Evolutionary conservation across 441 rosid species (phyloP).

Genomic region (Mallotus japonicus): DNA sequence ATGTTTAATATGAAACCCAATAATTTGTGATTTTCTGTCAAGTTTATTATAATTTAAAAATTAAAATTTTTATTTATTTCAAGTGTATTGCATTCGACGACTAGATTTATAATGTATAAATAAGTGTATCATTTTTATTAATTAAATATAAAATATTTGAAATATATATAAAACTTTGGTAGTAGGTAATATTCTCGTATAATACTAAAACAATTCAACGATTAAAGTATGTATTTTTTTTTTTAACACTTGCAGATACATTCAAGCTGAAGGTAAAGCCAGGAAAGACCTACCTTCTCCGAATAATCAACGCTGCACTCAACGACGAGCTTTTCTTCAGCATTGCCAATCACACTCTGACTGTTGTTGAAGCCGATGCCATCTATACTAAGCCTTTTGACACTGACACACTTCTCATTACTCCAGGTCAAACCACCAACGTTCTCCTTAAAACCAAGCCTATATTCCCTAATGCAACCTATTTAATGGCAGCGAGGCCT

Average conservation of each 20-base stretch:
- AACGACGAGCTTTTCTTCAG: conserved; percentile 76
- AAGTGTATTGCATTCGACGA: too few species aligned
- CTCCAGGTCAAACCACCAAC: conserved; percentile 78
- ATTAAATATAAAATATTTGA: too few species aligned
- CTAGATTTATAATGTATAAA: too few species aligned
- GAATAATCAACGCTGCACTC: conserved; percentile 61
- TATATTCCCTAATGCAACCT: conserved; percentile 43
- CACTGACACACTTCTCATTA: conserved; percentile 39
- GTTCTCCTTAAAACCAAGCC: conserved; percentile 61
- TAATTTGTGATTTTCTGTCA: too few species aligned
- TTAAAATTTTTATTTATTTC: too few species aligned
- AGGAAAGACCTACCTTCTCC: conserved; percentile 54
- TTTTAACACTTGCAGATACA: conserved; percentile 35
- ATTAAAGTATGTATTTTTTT: background rate
- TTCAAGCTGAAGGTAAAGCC: conserved; percentile 50
- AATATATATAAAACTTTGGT: too few species aligned
- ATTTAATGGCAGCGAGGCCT: conserved; percentile 63
- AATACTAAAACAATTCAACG: too few species aligned
- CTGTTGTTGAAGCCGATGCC: conserved; percentile 78
- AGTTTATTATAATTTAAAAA: too few species aligned
- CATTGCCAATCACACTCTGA: conserved; percentile 68
- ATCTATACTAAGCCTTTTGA: conserved; percentile 64
- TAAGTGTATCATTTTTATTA: too few species aligned
- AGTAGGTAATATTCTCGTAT: too few species aligned
- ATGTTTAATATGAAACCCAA: too few species aligned